phyloP scores from a whole-genome alignment of 805 yeast genomes.

The Lipomyces lipofer region DNA sequence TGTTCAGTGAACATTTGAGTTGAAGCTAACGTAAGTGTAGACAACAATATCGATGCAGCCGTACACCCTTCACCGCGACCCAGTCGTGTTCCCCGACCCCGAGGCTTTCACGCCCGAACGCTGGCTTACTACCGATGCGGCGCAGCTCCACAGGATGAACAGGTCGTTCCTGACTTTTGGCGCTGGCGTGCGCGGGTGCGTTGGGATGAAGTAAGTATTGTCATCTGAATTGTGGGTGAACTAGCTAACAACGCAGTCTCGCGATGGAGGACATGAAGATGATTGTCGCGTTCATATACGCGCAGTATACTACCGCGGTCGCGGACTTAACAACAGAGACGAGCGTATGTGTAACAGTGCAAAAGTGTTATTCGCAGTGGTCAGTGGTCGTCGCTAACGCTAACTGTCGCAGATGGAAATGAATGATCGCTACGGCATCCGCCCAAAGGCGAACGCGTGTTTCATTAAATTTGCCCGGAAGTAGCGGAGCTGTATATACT shows the following conservation, averaged over 20 bases:
- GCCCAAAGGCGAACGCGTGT: background rate
- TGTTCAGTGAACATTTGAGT: too few relatives aligned
- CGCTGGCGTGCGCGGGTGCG: slow-evolving; percentile 70
- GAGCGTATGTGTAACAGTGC: background rate
- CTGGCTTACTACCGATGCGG: slow-evolving; percentile 48
- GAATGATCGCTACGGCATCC: background rate
- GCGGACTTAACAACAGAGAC: background rate
- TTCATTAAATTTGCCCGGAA: background rate
- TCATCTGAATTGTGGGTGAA: background rate
- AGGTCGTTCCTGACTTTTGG: slow-evolving; percentile 68
- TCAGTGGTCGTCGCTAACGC: too few relatives aligned
- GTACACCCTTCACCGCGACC: slow-evolving; percentile 59
- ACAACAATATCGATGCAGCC: slow-evolving; percentile 66
- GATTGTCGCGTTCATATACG: slow-evolving; percentile 52
- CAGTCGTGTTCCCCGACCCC: slow-evolving; percentile 52
- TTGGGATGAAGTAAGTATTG: slow-evolving; percentile 52
- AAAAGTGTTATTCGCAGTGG: too few relatives aligned
- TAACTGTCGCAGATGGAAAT: background rate
- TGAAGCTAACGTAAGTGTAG: too few relatives aligned
- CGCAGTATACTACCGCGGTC: slow-evolving; percentile 19
- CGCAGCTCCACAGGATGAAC: slow-evolving; percentile 47
- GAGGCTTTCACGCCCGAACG: slow-evolving; percentile 58
- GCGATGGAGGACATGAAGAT: slow-evolving; percentile 68
- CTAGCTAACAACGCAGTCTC: background rate
- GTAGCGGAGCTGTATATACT: too few relatives aligned